Evolutionary conservation across 2,329 filamentous ascomycete species (phyloP).

Genomic region (Rachicladosporium sp.): DNA sequence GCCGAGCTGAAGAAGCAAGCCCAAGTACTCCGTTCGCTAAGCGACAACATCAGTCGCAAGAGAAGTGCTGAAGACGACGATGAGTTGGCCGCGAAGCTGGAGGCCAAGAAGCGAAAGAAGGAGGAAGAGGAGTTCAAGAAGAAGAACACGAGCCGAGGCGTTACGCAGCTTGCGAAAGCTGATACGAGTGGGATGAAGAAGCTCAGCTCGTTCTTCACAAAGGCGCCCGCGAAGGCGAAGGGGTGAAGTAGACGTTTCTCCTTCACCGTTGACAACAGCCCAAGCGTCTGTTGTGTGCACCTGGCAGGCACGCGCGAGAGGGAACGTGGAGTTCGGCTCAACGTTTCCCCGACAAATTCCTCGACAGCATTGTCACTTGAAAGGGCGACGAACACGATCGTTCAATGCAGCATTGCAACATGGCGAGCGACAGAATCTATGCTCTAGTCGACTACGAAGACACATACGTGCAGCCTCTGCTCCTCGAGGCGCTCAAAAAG

Average conservation of each 20-base stretch:
- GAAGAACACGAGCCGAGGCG: conserved; percentile 64
- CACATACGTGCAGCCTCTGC: conserved; percentile 75
- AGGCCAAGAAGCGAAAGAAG: conserved; percentile 71
- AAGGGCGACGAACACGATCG: too few species aligned
- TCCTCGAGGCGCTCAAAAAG: conserved; percentile 57
- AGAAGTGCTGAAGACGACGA: conserved; percentile 51
- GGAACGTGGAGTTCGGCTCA: too few species aligned
- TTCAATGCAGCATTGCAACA: background rate
- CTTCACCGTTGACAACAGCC: too few species aligned
- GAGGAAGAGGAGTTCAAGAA: conserved; percentile 83
- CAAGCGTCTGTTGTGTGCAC: too few species aligned
- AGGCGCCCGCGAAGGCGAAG: conserved; percentile 28
- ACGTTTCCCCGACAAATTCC: too few species aligned
- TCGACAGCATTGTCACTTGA: too few species aligned
- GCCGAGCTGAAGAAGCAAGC: conserved; percentile 61
- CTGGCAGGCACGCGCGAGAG: too few species aligned
- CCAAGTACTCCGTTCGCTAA: conserved; percentile 51
- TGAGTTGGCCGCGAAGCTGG: conserved; percentile 42
- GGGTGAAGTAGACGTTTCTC: too few species aligned
- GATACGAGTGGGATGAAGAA: conserved; percentile 93
- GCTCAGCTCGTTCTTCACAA: conserved; percentile 86
- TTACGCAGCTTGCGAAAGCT: conserved; percentile 76
- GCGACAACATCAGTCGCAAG: conserved; percentile 58
- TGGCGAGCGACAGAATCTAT: conserved; percentile 35
- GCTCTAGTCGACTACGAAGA: conserved; percentile 78